Evolutionary conservation across 1,284 basidiomycete genomes (phyloP).

Genomic region (Xanthoconium separans): DNA sequence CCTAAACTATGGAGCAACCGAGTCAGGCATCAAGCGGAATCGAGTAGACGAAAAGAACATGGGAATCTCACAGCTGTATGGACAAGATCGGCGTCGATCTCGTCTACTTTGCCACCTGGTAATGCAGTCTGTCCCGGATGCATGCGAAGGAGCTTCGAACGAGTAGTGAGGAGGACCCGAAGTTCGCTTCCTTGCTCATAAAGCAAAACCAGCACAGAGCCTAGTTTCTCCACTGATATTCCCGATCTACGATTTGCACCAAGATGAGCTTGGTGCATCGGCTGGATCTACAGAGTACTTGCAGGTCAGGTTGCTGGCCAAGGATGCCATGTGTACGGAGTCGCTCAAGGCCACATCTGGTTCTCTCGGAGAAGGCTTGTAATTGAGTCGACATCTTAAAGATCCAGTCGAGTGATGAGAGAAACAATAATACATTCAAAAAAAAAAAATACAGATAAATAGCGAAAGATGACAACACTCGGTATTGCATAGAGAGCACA

Average conservation of each 20-base stretch:
- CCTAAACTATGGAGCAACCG: constrained; percentile 50
- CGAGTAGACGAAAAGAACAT: neutral
- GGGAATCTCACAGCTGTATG: constrained; percentile 66
- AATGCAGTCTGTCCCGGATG: constrained; percentile 81
- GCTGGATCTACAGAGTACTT: constrained; percentile 31
- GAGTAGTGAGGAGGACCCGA: constrained; percentile 79
- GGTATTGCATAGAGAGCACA: neutral
- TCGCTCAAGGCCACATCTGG: constrained; percentile 41
- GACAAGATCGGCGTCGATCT: constrained; percentile 58
- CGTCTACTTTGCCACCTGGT: constrained; percentile 81
- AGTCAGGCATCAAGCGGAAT: neutral
- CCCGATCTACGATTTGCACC: constrained; percentile 38
- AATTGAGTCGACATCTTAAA: neutral
- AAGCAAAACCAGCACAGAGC: constrained; percentile 76
- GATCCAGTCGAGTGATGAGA: too few relatives aligned
- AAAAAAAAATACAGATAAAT: constrained; percentile 30
- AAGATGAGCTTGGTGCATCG: neutral
- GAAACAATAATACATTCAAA: constrained; percentile 10
- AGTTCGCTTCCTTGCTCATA: constrained; percentile 67
- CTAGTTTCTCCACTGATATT: constrained; percentile 50
- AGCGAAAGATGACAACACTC: constrained; percentile 1
- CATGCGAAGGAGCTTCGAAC: constrained; percentile 72
- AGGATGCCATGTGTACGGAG: constrained; percentile 36
- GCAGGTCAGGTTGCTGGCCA: constrained; percentile 50
- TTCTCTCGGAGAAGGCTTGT: constrained; percentile 33